Conservation (phyloP, 192 early-diverging fungal genomes). For the Umbelopsis ramanniana region DNA sequence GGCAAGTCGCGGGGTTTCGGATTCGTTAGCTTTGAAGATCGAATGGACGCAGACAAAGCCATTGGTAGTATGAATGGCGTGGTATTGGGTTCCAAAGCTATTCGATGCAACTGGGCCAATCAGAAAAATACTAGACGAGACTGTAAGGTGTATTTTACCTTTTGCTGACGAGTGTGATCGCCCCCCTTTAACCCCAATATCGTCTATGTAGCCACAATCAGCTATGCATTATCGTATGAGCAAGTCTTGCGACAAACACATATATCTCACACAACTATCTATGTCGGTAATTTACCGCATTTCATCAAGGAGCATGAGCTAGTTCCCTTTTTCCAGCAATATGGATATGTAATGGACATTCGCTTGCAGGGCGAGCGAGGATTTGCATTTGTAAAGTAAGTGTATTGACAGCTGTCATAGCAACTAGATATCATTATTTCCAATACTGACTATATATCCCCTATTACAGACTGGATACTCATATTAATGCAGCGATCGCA, state of each 20-base stretch:
- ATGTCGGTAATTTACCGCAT: conserved; percentile 86
- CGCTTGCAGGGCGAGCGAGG: conserved; percentile 89
- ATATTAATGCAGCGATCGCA: conserved; percentile 86
- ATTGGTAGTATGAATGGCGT: conserved; percentile 87
- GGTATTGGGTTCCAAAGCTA: conserved; percentile 81
- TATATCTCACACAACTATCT: conserved; percentile 83
- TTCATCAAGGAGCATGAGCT: conserved; percentile 71
- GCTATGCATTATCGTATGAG: conserved; percentile 62
- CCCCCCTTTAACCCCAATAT: background rate
- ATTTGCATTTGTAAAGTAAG: conserved; percentile 87
- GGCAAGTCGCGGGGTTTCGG: conserved; percentile 93
- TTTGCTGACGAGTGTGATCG: background rate
- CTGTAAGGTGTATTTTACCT: background rate
- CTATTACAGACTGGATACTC: conserved; percentile 71
- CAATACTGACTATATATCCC: background rate
- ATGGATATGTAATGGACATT: conserved; percentile 78
- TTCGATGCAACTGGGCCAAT: conserved; percentile 95
- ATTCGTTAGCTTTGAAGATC: conserved; percentile 90
- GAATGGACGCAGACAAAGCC: conserved; percentile 84
- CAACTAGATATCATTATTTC: background rate
- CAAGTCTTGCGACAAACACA: conserved; percentile 69
- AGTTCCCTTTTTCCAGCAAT: conserved; percentile 72
- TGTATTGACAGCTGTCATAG: background rate
- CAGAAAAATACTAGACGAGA: conserved; percentile 60
- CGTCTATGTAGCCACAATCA: background rate